Base-by-base conservation (phyloP, 257 asterid species). In the Solanum clarkiae region DNA sequence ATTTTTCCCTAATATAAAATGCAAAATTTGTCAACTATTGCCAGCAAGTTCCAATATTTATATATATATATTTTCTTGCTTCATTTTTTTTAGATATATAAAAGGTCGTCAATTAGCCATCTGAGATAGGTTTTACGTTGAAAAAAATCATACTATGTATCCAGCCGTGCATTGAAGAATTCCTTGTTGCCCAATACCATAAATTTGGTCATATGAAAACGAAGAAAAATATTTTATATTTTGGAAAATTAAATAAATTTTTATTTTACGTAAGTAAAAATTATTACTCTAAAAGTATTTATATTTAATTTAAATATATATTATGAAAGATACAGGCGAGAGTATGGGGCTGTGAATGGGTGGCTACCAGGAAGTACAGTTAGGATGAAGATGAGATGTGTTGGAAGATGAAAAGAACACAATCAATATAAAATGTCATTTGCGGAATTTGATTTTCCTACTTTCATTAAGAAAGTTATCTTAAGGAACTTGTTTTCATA, bases 141-240 rank as follows among this genome's bases (percentile, higher is more conserved):
- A 55, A 47, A 32, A 40, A 32, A 22, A 84, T 71, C 51, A 59
- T 56, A 49, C 36, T 49, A 1, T 51, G 80, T 32, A 16, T 83
- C 66, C 63, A 66, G n/a, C 68, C 66, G 45, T 24, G 29, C 47
- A 56, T 24, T 62, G 89, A 79, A 84, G 54, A 63, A 57, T 84
- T 86, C 83, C 40, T 81, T 49, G 63, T n/a, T 69, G 14, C 8
- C 65, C 29, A 15, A 53, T 53, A 51, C 65, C 26, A 79, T 51
- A 53, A 79, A 79, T 10, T 24, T 77, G 22, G 44, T 51, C 63
- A 24, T 22, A 22, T 0, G 10, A 60, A 60, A 60, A 26, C 4
- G 68, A 60, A 60, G 32, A 13, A 60, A 60, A n/a, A 60, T 60
- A 0, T n/a, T n/a, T 60, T 4, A 10, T 44, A 44, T 0, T 44